Evolutionary conservation across 768 basidiomycete species (phyloP).

Genomic region (Tulasnella sp.): DNA sequence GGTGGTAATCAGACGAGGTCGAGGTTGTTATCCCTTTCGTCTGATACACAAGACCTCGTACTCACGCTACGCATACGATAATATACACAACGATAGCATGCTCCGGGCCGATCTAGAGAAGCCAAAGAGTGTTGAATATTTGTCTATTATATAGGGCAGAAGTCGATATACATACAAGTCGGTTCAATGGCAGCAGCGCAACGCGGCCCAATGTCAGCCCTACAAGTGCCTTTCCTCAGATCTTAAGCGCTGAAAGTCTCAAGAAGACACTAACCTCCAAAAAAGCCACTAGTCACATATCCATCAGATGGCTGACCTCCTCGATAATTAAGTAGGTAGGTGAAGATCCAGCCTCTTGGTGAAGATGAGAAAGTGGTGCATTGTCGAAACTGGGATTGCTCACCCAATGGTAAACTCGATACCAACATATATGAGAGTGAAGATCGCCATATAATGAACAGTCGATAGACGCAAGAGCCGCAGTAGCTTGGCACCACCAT

Average conservation of each 20-base stretch:
- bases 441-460: background rate
- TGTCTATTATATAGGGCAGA: background rate
- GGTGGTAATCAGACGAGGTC: background rate
- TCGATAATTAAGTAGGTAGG: conserved; percentile 20
- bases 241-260: background rate
- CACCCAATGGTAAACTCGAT: conserved; percentile 19
- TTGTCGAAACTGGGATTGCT: too few species aligned
- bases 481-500: conserved; percentile 19
- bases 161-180: conserved; percentile 25
- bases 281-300: conserved; percentile 28
- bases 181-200: conserved; percentile 40
- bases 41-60: background rate
- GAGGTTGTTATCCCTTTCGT: background rate
- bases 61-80: conserved; percentile 22
- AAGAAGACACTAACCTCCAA: conserved; percentile 22
- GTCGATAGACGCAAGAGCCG: conserved; percentile 19
- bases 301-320: conserved; percentile 21
- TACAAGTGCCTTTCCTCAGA: too few species aligned
- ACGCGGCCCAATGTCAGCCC: conserved; percentile 45
- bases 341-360: conserved; percentile 23
- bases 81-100: conserved; percentile 30
- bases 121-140: too few species aligned
- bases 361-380: too few species aligned
- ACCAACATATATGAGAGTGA: conserved; percentile 19
- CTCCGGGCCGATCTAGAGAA: conserved; percentile 27